Evolutionary conservation across 1,284 basidiomycete genomes (phyloP).

Genomic region (Schizophyllum commune): DNA sequence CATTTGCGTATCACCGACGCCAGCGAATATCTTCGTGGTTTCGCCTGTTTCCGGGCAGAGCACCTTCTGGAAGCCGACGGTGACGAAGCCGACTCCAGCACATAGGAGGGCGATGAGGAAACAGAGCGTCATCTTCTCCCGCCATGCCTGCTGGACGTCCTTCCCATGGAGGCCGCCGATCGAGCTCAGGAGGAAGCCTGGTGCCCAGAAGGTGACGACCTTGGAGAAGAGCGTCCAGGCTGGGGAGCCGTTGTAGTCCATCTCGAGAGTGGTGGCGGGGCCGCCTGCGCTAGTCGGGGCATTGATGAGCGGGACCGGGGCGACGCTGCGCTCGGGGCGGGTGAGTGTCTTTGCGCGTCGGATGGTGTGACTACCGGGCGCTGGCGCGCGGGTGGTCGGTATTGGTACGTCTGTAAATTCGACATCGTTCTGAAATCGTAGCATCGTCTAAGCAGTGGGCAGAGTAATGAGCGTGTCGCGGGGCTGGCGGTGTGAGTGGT

Average conservation of each 20-base stretch:
- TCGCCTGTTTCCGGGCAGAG: slow-evolving; percentile 73
- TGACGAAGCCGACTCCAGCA: slow-evolving; percentile 81
- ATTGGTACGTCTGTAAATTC: slow-evolving; percentile 59
- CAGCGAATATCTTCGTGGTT: slow-evolving; percentile 56
- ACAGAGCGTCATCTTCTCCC: slow-evolving; percentile 95
- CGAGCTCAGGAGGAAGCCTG: slow-evolving; percentile 65
- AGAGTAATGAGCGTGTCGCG: background rate
- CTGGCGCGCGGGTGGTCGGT: slow-evolving; percentile 53
- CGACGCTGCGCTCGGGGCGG: slow-evolving; percentile 89
- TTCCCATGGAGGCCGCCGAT: slow-evolving; percentile 79
- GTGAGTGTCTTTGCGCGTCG: slow-evolving; percentile 92
- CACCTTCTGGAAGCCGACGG: slow-evolving; percentile 90
- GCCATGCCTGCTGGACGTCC: slow-evolving; percentile 85
- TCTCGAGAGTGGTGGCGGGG: slow-evolving; percentile 23
- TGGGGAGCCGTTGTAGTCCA: slow-evolving; percentile 42
- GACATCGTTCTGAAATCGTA: background rate
- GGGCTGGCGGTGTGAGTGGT: no score
- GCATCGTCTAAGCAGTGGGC: background rate
- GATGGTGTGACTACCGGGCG: slow-evolving; percentile 47
- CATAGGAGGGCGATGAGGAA: slow-evolving; percentile 79
- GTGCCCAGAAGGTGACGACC: slow-evolving; percentile 88
- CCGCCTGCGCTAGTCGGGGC: slow-evolving; percentile 41
- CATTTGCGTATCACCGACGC: slow-evolving; percentile 48
- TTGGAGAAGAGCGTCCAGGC: slow-evolving; percentile 82
- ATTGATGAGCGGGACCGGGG: slow-evolving; percentile 90